Base-by-base conservation (phyloP, 2,329 filamentous ascomycete species). In the Fusarium sp. region DNA sequence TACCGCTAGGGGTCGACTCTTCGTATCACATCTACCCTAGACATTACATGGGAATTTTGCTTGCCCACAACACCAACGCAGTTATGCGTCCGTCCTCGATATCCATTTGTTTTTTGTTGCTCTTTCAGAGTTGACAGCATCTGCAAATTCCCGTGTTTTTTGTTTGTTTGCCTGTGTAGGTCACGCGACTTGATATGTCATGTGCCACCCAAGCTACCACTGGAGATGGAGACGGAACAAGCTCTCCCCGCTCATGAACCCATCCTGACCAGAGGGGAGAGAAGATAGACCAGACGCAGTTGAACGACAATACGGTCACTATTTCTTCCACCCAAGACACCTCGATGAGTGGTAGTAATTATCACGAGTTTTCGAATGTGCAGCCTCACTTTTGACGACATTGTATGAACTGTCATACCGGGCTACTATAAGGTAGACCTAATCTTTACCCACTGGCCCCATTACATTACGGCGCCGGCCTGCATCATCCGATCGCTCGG, bases 401-500 rank as follows among this genome's bases (percentile, higher is more conserved):
- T 53, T 27, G 49, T 53, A 25, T 44, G 41, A 24, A 24, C 22
- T 18, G 22, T 44, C 16, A 44, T 43, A n/a, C n/a, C 34, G 18
- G 34, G 34, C 34, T 38, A n/a, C 29, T 27, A 55, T 58, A 43
- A 27, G 29, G 48, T 38, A 34, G 25, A 41, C 61, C 58, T 57
- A 61, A 54, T 51, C 64, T 53, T 54, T 45, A 52, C 49, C 48
- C 48, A 65, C 34, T 65, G 62, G 62, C 53, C 58, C 72, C 70
- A 72, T 71, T 64, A 59, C 70, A 72, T 69, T 64, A 61, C 70
- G 70, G 72, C 70, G 69, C 72, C 73, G 64, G 62, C 58, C 58
- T 72, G 44, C 68, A 75, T 75, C 73, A 57, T 75, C 73, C 73
- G 72, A 75, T 74, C 62, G 61, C 65, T 73, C 69, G 69, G 70